Conservation (phyloP, 2,329 filamentous ascomycete genomes). For the Alternaria viburni region DNA sequence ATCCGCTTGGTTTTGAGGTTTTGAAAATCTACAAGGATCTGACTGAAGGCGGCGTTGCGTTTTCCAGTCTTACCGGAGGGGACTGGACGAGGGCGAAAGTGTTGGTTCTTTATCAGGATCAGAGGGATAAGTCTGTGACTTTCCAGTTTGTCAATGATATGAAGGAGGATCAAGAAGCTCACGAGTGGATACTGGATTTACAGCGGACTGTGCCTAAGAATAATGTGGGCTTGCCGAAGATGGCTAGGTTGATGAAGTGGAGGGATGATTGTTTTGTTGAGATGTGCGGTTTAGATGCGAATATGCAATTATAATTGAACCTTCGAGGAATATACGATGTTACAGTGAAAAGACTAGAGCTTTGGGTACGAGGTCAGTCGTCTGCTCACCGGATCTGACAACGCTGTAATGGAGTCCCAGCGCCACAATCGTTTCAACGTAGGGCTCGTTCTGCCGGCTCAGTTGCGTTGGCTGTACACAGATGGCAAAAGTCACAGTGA, state of each 20-base stretch:
- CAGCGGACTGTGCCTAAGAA: not conserved
- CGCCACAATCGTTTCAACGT: not conserved
- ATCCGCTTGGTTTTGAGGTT: not conserved
- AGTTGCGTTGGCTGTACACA: not conserved
- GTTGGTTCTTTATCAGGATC: not conserved
- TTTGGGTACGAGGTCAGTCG: not conserved
- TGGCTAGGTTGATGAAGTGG: not conserved
- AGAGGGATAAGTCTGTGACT: not conserved
- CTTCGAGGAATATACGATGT: fast-evolving
- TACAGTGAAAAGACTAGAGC: not conserved
- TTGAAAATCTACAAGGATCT: not conserved
- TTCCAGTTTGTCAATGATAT: not conserved
- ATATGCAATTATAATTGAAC: fast-evolving
- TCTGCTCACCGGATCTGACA: not conserved
- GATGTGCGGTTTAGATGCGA: no score
- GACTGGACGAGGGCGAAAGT: not conserved
- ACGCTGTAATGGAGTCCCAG: not conserved
- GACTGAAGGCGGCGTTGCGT: not conserved
- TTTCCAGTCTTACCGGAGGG: not conserved
- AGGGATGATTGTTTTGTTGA: not conserved
- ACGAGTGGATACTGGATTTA: not conserved
- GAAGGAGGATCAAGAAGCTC: not conserved
- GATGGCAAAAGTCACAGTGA: not conserved
- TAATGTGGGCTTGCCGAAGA: not conserved
- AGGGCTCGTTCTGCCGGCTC: not conserved